Evolutionary conservation across 371 early-diverging fungal genomes (phyloP), one percentile per base, ranked within the genome.

Genomic region (Catenaria anguillulae): DNA sequence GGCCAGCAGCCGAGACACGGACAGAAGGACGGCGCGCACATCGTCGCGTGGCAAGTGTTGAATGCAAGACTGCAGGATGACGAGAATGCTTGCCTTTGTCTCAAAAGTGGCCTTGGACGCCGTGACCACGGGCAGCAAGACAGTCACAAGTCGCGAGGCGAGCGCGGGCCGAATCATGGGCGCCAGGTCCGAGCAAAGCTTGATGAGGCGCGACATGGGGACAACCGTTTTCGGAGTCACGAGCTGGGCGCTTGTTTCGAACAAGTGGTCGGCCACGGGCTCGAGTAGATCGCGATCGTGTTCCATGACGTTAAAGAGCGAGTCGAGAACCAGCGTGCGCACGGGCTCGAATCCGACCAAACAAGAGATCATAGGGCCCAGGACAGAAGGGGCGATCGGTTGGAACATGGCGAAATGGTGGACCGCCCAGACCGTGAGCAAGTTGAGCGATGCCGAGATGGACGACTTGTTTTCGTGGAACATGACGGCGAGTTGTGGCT

Each of bases 391-490:
- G 63, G 87, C 78, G 67, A 80, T 80, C 26, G 77, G 77, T 37
- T 77, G 74, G 15, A 94, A 74, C 68, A 76, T 92, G 2, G 66
- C 17, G 0, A 81, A 72, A 70, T 89, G 89, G 48, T 80, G 73
- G 40, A 75, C 72, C 2, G 92, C 72, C 95, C 94, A 95, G 4
- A 82, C 70, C 4, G 70, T 69, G 56, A 96, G 79, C 48, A 97
- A 70, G 52, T 82, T 80, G 70, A 92, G 68, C 12, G 93, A 69
- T 0, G 87, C 78, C 1, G 89, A 85, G 1, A 90, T 77, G 46
- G 84, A 79, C 67, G 94, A 93, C 1, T 91, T 84, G 66, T 86
- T 88, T 65, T 96, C 96, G 12, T 69, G 67, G 24, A 79, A 78
- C 33, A 96, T 70, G 10, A 71, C 78, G 26, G 75, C 70, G n/a